phyloP scores from a whole-genome alignment of 2,329 filamentous ascomycete species.

The Neofusicoccum kwambonambiense region DNA sequence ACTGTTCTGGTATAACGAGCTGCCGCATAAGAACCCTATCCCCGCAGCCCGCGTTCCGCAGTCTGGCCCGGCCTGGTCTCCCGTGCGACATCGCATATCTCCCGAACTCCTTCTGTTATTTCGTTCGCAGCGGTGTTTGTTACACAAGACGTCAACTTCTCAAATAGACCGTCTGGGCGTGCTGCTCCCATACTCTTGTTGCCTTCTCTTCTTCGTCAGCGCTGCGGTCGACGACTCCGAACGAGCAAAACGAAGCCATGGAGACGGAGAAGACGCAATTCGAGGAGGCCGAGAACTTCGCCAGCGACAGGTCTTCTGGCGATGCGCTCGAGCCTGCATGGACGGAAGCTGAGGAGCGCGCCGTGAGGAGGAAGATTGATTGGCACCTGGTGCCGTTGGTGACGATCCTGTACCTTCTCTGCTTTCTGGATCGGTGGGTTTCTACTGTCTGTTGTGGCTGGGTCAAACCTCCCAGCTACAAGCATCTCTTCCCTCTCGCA shows the following conservation, averaged over 20 bases:
- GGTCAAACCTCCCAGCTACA: not conserved
- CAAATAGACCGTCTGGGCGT: not conserved
- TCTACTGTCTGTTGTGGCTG: not conserved
- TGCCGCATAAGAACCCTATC: not conserved
- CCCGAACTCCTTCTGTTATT: not conserved
- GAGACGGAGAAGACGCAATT: not conserved
- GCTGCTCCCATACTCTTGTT: not conserved
- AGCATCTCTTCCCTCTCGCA: too few relatives aligned
- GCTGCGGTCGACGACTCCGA: not conserved
- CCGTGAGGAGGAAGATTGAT: slow-evolving; percentile 53
- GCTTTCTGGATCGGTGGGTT: slow-evolving; percentile 44
- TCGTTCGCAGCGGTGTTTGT: not conserved
- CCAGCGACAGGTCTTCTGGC: slow-evolving; percentile 3
- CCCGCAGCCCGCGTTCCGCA: not conserved
- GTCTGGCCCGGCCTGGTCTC: too few relatives aligned
- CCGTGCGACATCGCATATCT: not conserved
- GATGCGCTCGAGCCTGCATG: slow-evolving; percentile 41
- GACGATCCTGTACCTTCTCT: slow-evolving; percentile 55
- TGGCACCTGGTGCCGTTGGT: slow-evolving; percentile 53
- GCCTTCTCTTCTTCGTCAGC: not conserved
- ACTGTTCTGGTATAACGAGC: not conserved
- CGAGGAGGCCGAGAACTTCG: not conserved
- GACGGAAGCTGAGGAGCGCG: slow-evolving; percentile 52
- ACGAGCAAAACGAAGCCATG: not conserved
- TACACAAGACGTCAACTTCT: not conserved